A percentile compares a stretch with the other conserved stretches of the same genome.
These are phyloP conservation scores for Daldinia childiae DNA, from an alignment of 495 filamentous ascomycete species.

Conservation along the genomic window DNA sequence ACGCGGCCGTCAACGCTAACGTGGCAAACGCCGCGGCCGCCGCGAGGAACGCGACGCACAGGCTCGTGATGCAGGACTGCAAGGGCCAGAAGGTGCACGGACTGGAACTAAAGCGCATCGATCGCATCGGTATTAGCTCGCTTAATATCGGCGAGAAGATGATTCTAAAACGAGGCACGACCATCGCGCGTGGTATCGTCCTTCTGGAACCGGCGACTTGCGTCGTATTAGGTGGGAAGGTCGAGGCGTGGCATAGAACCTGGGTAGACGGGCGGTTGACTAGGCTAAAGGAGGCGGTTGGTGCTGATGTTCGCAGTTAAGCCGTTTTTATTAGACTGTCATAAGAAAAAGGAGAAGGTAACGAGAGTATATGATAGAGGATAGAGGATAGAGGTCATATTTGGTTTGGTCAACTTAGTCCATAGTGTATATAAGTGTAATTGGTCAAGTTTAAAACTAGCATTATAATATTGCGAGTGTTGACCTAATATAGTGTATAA, in stretches of 20 bases:
- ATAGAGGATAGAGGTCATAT: too few relatives aligned
- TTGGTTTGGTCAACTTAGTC: too few relatives aligned
- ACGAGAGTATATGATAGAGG: too few relatives aligned
- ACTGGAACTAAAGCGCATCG: slow-evolving; percentile 74
- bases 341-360: too few relatives aligned
- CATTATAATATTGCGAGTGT: too few relatives aligned
- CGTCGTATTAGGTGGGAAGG: slow-evolving; percentile 82
- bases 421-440: too few relatives aligned
- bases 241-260: slow-evolving; percentile 77
- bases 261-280: slow-evolving; percentile 81
- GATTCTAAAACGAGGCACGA: slow-evolving; percentile 67
- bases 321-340: neutral
- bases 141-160: slow-evolving; percentile 85
- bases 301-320: slow-evolving; percentile 39
- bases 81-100: slow-evolving; percentile 73
- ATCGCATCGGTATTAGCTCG: slow-evolving; percentile 69
- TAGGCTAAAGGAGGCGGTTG: slow-evolving; percentile 69
- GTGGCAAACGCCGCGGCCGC: slow-evolving; percentile 27
- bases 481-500: too few relatives aligned
- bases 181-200: slow-evolving; percentile 79
- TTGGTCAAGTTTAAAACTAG: too few relatives aligned
- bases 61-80: slow-evolving; percentile 83
- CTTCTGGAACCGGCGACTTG: slow-evolving; percentile 73
- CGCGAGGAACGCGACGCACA: slow-evolving; percentile 70
- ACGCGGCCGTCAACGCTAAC: slow-evolving; percentile 34